Percentiles rank a stretch among this genome's conserved stretches.
These are phyloP conservation scores for Madurella fahalii DNA, from an alignment of 2,329 filamentous ascomycete genomes.

Conservation along the genomic window DNA sequence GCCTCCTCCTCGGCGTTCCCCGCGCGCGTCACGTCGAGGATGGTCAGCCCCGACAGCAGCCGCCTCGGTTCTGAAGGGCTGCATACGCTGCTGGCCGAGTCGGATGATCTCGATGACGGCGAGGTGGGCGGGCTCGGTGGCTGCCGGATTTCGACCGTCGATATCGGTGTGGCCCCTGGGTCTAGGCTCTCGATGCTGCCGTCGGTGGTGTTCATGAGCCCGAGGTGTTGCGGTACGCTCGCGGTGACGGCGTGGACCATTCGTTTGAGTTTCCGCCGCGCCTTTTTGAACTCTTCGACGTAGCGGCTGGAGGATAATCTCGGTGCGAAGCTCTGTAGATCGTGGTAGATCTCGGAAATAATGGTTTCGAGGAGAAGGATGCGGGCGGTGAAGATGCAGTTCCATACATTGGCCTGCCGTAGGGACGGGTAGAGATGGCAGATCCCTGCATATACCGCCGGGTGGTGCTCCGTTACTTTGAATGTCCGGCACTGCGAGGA, in stretches of 20 bases:
- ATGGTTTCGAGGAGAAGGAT: constrained; percentile 47
- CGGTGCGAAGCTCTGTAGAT: constrained; percentile 27
- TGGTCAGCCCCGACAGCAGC: constrained; percentile 32
- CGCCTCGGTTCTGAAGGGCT: constrained; percentile 6
- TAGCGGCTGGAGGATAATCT: constrained; percentile 26
- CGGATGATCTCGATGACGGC: constrained; percentile 20
- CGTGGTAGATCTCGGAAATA: constrained; percentile 39
- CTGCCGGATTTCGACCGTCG: constrained; percentile 31
- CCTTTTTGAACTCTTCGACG: constrained; percentile 34
- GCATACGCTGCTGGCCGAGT: constrained; percentile 16
- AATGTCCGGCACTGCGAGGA: constrained; percentile 42
- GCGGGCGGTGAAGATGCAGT: constrained; percentile 42
- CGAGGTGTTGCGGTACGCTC: constrained; percentile 48
- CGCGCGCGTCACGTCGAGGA: constrained; percentile 39
- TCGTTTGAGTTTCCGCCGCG: constrained; percentile 37
- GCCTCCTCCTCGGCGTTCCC: constrained; percentile 35
- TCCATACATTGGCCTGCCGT: constrained; percentile 46
- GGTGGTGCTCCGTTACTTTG: constrained; percentile 36
- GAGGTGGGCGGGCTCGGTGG: constrained; percentile 30
- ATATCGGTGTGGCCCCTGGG: constrained; percentile 22
- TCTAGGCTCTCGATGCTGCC: constrained; percentile 27
- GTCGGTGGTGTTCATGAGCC: constrained; percentile 41
- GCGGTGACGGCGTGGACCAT: constrained; percentile 42
- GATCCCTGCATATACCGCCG: constrained; percentile 38
- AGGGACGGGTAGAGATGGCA: constrained; percentile 46